Conservation (phyloP, 148 eudicot species). For the Camellia sinensis region DNA sequence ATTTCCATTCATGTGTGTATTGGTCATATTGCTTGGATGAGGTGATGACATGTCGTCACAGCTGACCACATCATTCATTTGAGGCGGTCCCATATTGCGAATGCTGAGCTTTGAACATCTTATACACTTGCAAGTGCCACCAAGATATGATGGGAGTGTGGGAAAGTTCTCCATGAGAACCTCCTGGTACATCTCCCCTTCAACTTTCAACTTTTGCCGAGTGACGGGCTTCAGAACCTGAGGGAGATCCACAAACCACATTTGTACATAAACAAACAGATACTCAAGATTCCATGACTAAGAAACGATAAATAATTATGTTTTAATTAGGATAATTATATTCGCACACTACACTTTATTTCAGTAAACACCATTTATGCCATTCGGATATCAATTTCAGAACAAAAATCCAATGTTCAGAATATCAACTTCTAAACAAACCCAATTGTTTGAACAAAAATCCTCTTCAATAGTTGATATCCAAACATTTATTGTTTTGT, state of each 20-base stretch:
- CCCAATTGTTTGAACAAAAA: too few relatives aligned
- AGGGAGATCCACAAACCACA: slow-evolving; percentile 7
- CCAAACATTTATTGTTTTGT: too few relatives aligned
- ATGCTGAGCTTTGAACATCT: slow-evolving; percentile 44
- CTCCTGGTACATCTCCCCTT: slow-evolving; percentile 50
- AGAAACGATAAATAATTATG: not conserved
- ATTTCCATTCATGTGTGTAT: slow-evolving; percentile 27
- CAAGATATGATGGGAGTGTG: slow-evolving; percentile 70
- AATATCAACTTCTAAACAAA: too few relatives aligned
- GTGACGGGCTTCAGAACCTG: slow-evolving; percentile 81
- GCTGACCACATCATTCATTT: slow-evolving; percentile 12
- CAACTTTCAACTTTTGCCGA: slow-evolving; percentile 61
- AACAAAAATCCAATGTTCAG: too few relatives aligned
- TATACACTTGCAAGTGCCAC: slow-evolving; percentile 61
- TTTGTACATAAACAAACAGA: not conserved
- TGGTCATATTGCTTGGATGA: slow-evolving; percentile 26
- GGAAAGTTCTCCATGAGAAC: slow-evolving; percentile 52
- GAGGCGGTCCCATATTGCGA: slow-evolving; percentile 17
- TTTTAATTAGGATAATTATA: too few relatives aligned
- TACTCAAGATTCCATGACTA: not conserved
- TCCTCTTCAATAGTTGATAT: too few relatives aligned
- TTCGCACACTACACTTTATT: too few relatives aligned
- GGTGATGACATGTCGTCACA: slow-evolving; percentile 27
- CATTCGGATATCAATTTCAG: too few relatives aligned
- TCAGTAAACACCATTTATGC: too few relatives aligned